Base-by-base conservation (phyloP, 345 rosid genomes). In the Eucalyptus regnans region DNA sequence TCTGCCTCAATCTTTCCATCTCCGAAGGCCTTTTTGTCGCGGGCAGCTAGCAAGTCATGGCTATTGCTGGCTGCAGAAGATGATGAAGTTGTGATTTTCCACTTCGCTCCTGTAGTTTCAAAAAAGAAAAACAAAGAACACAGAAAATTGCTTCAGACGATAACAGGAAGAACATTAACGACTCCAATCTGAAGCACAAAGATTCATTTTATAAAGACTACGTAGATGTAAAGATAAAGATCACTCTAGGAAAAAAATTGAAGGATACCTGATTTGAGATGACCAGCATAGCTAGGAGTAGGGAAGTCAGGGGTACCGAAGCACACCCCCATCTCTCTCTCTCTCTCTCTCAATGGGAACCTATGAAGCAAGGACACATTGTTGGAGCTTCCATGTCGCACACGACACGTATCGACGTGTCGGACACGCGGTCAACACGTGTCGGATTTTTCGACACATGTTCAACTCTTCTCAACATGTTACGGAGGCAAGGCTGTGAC, bases 301-400 rank as follows among this genome's bases (percentile, higher is more conserved):
- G 90, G 86, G 44, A 66, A 86, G 71, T 76, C 60, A 18, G 88
- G 88, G 52, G 66, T 86, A n/a, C 90, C 90, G n/a, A 76, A 86
- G 44, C 90, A 89, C 84, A 89, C 51, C 43, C 90, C 90, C 90
- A 89, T 89, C 90, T 37, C 56, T 56, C 46, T 46, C 80, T 84
- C 54, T 83, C 52, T 56, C 50, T 79, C 79, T 80, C 50, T 76
- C 51, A 43, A 43, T 5, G 44, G 44, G 51, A 50, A 50, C 51
- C 51, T 50, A 50, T 50, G 51, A 50, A 14, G 2, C 17, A 14
- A 1, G 7, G 3, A 50, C 52, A 50, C 52, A 1, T 50, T 50
- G 8, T 18, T 5, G 1, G 52, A 50, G 20, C 54, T 51, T 51
- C 8, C 54, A 15, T 16, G 54, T 51, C 22, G 1, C 3, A 6